Conservation (phyloP, 192 early-diverging fungal species). For the Chytriomyces sp. region DNA sequence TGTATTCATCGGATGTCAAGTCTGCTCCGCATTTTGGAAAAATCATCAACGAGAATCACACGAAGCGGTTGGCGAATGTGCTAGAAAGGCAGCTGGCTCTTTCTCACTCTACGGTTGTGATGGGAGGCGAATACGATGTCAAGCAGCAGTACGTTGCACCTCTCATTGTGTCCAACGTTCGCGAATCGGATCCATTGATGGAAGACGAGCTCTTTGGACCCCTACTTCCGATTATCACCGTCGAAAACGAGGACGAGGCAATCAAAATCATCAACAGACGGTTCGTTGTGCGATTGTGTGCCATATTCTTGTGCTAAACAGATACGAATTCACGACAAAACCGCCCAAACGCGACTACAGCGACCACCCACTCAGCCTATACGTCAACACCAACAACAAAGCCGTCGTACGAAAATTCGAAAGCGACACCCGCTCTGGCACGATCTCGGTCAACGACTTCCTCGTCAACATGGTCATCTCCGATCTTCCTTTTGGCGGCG, state of each 20-base stretch:
- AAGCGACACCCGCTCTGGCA: constrained; percentile 73
- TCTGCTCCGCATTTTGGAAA: constrained; percentile 62
- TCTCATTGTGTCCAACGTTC: constrained; percentile 75
- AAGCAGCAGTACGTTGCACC: constrained; percentile 75
- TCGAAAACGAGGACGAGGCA: constrained; percentile 41
- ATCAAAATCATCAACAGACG: constrained; percentile 35
- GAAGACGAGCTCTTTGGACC: constrained; percentile 91
- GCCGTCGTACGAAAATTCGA: constrained; percentile 62
- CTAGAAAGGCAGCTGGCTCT: constrained; percentile 50
- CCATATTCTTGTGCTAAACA: too few relatives aligned
- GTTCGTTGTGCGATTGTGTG: not conserved
- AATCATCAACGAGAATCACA: constrained; percentile 74
- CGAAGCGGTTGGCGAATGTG: constrained; percentile 64
- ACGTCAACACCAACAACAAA: constrained; percentile 65
- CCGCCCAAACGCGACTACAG: too few relatives aligned
- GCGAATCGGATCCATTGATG: constrained; percentile 60
- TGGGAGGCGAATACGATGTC: constrained; percentile 60
- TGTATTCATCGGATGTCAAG: constrained; percentile 47
- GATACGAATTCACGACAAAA: too few relatives aligned
- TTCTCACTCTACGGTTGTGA: constrained; percentile 42
- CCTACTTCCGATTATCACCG: constrained; percentile 73
- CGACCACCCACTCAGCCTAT: constrained; percentile 80
- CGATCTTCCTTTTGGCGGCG: constrained; percentile 85
- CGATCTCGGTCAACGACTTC: constrained; percentile 78
- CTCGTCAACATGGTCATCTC: constrained; percentile 62